Conservation (phyloP, 768 basidiomycete species). For the Lactarius sanguifluus region DNA sequence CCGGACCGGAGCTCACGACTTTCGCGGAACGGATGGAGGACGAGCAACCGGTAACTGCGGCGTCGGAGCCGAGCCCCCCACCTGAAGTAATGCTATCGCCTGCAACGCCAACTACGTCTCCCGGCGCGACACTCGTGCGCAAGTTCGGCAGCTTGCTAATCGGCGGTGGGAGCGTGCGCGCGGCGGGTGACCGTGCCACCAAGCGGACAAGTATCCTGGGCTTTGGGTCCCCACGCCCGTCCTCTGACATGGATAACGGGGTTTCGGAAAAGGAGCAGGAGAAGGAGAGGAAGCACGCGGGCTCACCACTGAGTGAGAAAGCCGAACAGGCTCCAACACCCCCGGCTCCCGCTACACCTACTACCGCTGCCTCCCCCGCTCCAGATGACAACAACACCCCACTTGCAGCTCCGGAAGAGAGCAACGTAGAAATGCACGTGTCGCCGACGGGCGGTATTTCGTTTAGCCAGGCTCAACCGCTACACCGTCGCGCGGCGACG, state of each 20-base stretch:
- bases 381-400: not conserved
- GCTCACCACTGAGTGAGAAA: conserved; percentile 31
- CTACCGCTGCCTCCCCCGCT: not conserved
- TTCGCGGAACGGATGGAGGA: conserved; percentile 48
- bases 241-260: conserved; percentile 10
- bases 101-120: conserved; percentile 12
- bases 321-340: conserved; percentile 13
- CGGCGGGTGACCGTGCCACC: conserved; percentile 26
- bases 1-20: conserved; percentile 59
- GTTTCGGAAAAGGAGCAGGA: conserved; percentile 25
- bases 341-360: not conserved
- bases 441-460: conserved; percentile 35
- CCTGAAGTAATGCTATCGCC: conserved; percentile 26
- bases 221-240: conserved; percentile 25
- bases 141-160: conserved; percentile 27
- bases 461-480: conserved; percentile 53
- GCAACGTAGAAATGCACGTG: conserved; percentile 14
- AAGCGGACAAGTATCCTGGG: conserved; percentile 25
- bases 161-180: conserved; percentile 27
- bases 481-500: conserved; percentile 76
- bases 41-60: conserved; percentile 38
- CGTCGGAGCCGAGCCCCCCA: conserved; percentile 23
- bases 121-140: conserved; percentile 33
- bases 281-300: conserved; percentile 34
- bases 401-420: not conserved